Conservation (phyloP, 495 filamentous ascomycete species). For the Neurospora sp. region DNA sequence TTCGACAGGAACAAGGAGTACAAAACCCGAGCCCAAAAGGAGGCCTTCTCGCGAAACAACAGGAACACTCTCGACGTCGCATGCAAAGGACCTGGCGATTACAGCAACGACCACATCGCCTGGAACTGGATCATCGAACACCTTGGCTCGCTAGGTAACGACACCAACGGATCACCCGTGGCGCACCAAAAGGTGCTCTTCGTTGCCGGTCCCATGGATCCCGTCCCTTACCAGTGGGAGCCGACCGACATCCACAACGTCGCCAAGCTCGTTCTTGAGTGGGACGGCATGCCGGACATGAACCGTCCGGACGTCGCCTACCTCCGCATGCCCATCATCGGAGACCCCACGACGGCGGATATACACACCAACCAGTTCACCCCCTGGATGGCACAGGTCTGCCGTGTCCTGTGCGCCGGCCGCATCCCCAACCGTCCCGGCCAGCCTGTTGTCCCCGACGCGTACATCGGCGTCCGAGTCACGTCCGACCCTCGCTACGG, state of each 20-base stretch:
- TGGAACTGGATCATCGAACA: constrained; percentile 4
- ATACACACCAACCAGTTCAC: constrained; percentile 11
- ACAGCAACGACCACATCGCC: constrained; percentile 4
- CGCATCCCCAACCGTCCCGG: constrained; percentile 13
- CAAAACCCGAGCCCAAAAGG: neutral
- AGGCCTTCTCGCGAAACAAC: neutral
- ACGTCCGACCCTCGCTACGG: neutral
- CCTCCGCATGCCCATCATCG: constrained; percentile 13
- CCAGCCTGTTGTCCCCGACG: constrained; percentile 14
- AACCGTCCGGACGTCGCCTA: constrained; percentile 19
- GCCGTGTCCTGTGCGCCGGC: constrained; percentile 15
- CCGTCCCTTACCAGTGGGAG: constrained; percentile 11
- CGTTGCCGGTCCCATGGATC: constrained; percentile 8
- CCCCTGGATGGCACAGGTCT: constrained; percentile 8
- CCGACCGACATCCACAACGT: constrained; percentile 3
- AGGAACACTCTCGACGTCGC: neutral
- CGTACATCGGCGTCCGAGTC: constrained; percentile 2
- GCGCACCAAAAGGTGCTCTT: constrained; percentile 5
- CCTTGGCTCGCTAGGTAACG: neutral
- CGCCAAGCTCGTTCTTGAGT: constrained; percentile 11
- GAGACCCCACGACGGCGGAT: neutral
- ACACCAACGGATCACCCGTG: neutral
- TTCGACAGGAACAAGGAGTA: constrained; percentile 10
- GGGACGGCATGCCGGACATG: constrained; percentile 5
- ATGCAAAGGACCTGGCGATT: constrained; percentile 11